phyloP scores from a whole-genome alignment of 148 eudicot species.

The Rhododendron williamsianum region DNA sequence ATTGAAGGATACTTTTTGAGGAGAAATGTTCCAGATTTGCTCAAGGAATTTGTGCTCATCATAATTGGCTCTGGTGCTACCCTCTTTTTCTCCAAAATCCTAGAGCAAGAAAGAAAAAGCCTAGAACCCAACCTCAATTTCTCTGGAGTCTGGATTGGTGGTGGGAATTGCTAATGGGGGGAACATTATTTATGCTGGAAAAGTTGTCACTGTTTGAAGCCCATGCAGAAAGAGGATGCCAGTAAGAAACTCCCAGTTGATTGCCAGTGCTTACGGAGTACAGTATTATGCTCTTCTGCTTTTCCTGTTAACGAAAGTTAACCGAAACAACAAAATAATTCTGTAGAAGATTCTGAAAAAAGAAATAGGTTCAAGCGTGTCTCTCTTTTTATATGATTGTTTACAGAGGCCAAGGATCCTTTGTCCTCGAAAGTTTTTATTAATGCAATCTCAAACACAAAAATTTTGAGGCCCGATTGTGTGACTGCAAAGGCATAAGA shows the following conservation, averaged over 20 bases:
- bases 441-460: neutral
- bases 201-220: conserved; percentile 13
- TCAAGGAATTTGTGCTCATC: conserved; percentile 2
- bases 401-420: neutral
- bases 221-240: conserved; percentile 4
- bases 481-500: neutral
- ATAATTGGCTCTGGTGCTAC: neutral
- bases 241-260: neutral
- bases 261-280: neutral
- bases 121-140: neutral
- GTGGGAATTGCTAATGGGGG: neutral
- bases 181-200: conserved; percentile 23
- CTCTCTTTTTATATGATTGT: neutral
- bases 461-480: neutral
- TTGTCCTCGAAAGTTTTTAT: neutral
- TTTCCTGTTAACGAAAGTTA: neutral
- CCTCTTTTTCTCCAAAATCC: neutral
- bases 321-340: neutral
- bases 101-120: neutral
- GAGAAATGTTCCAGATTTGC: neutral
- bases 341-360: neutral
- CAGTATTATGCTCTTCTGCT: neutral
- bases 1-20: neutral
- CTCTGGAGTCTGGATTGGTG: conserved; percentile 7
- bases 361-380: neutral